Evolutionary conservation across 2,329 filamentous ascomycete species (phyloP).

Genomic region (Aureobasidium zeae): DNA sequence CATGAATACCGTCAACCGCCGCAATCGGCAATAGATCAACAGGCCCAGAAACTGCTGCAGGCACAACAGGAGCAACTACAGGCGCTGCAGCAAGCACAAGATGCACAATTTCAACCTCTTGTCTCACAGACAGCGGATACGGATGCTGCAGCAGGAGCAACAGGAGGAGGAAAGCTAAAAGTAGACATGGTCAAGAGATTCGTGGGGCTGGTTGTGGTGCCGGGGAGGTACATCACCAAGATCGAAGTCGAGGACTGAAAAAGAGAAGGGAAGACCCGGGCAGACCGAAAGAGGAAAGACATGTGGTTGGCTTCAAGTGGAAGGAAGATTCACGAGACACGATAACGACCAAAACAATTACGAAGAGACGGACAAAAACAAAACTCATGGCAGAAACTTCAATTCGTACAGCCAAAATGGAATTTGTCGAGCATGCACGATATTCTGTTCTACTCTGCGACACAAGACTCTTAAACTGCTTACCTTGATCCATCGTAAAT

Average conservation of each 20-base stretch:
- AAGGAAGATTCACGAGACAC: background rate
- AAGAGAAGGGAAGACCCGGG: background rate
- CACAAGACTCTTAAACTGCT: slow-evolving; percentile 5
- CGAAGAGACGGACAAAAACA: too few species aligned
- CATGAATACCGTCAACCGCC: slow-evolving; percentile 79
- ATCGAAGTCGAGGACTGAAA: slow-evolving; percentile 70
- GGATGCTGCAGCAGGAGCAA: too few species aligned
- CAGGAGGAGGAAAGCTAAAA: slow-evolving; percentile 41
- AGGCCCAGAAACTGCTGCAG: too few species aligned
- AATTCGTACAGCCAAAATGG: slow-evolving; percentile 1
- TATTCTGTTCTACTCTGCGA: background rate
- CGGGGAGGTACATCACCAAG: slow-evolving; percentile 73
- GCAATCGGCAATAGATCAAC: slow-evolving; percentile 34
- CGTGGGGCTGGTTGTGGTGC: slow-evolving; percentile 81
- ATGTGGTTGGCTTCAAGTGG: too few species aligned
- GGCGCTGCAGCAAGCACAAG: too few species aligned
- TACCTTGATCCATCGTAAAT: slow-evolving; percentile 6
- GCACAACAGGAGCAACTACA: slow-evolving; percentile 16
- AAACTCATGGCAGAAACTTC: background rate
- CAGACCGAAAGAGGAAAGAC: too few species aligned
- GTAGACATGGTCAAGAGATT: slow-evolving; percentile 75
- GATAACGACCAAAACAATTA: too few species aligned
- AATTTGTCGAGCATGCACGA: slow-evolving; percentile 8
- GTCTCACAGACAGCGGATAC: too few species aligned
- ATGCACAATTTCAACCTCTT: too few species aligned